These are phyloP conservation scores for Paracamarosporium sp. DNA, from an alignment of 2,329 filamentous ascomycete genomes.

Conservation along the genomic window DNA sequence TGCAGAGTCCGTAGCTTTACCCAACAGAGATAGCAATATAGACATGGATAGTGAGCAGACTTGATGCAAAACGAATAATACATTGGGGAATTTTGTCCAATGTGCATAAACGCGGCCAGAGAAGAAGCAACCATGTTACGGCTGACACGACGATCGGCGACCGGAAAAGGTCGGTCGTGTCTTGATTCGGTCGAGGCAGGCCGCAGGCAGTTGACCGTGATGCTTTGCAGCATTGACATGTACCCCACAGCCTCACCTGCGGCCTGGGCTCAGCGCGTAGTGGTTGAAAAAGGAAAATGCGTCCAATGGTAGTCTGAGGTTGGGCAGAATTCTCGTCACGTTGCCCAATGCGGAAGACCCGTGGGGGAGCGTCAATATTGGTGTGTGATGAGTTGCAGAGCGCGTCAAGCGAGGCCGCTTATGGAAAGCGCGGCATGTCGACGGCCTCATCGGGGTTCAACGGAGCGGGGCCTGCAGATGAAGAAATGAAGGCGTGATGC, in stretches of 20 bases:
- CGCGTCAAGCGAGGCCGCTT: slow-evolving; percentile 17
- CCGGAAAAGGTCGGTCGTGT: neutral
- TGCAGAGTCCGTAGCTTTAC: too few relatives aligned
- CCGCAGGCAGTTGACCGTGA: neutral
- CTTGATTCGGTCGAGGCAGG: neutral
- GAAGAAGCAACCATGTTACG: too few relatives aligned
- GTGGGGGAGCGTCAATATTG: slow-evolving; percentile 31
- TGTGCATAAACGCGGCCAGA: neutral
- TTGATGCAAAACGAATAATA: too few relatives aligned
- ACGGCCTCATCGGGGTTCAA: slow-evolving; percentile 7
- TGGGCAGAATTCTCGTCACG: slow-evolving; percentile 16
- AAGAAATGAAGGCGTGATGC: slow-evolving; percentile 9
- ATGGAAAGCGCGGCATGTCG: slow-evolving; percentile 29
- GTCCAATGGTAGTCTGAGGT: slow-evolving; percentile 27
- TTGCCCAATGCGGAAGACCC: slow-evolving; percentile 22
- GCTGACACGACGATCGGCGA: too few relatives aligned
- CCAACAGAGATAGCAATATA: too few relatives aligned
- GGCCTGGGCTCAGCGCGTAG: neutral
- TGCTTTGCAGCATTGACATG: neutral
- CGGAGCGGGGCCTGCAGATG: neutral
- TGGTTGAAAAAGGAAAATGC: slow-evolving; percentile 13
- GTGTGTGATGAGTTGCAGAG: slow-evolving; percentile 40
- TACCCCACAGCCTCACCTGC: neutral
- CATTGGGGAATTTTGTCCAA: too few relatives aligned
- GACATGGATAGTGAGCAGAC: too few relatives aligned